phyloP scores from a whole-genome alignment of 495 filamentous ascomycete genomes.

The Aspergillus ostianus region DNA sequence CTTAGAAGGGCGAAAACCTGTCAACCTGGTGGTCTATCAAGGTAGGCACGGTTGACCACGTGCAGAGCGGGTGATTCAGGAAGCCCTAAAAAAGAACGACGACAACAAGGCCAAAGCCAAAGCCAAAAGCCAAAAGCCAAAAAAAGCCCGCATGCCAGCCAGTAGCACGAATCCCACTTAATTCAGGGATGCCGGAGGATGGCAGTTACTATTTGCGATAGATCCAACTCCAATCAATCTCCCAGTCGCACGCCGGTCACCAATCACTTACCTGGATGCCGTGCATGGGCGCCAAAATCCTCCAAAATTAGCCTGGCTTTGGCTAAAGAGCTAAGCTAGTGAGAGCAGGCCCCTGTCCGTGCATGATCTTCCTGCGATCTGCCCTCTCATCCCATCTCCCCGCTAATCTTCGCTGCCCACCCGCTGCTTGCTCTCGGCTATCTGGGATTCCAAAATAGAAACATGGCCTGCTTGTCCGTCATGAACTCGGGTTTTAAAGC shows the following conservation, averaged over 20 bases:
- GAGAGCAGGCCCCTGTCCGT: constrained; percentile 1
- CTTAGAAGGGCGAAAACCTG: too few species aligned
- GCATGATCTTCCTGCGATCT: constrained; percentile 14
- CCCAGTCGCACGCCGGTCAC: constrained; percentile 12
- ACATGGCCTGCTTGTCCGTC: constrained; percentile 14
- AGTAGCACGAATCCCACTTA: constrained; percentile 5
- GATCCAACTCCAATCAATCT: constrained; percentile 15
- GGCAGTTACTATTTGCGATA: constrained; percentile 8
- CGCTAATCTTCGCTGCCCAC: constrained; percentile 9
- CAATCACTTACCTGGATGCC: constrained; percentile 14
- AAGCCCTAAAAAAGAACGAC: neutral
- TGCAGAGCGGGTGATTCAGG: neutral
- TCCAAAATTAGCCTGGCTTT: constrained; percentile 27
- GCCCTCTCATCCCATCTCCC: constrained; percentile 17
- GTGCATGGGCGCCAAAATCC: constrained; percentile 25
- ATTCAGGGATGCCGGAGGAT: neutral
- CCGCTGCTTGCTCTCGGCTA: constrained; percentile 11
- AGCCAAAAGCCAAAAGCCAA: neutral
- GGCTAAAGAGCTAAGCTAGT: constrained; percentile 4
- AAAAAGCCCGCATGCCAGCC: neutral
- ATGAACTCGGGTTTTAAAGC: constrained; percentile 22
- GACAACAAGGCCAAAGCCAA: neutral
- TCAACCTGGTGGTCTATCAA: too few species aligned
- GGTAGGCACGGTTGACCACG: neutral
- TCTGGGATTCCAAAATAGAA: constrained; percentile 26